Percentiles rank a stretch among this genome's conserved stretches.
Conservation (phyloP, 495 filamentous ascomycete genomes). For the Gamarada debralockiae region DNA sequence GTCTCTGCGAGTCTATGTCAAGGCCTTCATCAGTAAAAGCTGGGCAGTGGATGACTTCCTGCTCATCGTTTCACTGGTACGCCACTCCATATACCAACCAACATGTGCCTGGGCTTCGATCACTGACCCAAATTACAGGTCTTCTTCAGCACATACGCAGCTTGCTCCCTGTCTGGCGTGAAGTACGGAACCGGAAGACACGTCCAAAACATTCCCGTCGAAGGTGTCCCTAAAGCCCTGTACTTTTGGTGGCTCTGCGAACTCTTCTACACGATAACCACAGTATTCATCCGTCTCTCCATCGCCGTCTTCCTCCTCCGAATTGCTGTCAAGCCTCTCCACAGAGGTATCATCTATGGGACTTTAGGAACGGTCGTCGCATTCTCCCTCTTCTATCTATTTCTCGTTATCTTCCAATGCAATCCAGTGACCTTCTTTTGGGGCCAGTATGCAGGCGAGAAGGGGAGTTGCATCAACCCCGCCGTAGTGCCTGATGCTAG, state of each 20-base stretch:
- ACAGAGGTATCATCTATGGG: slow-evolving; percentile 33
- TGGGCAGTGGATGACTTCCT: slow-evolving; percentile 21
- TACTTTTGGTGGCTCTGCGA: slow-evolving; percentile 28
- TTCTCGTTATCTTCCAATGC: slow-evolving; percentile 38
- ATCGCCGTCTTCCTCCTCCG: slow-evolving; percentile 39
- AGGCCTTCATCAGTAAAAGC: slow-evolving; percentile 13
- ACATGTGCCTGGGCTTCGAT: background rate
- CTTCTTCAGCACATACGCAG: slow-evolving; percentile 12
- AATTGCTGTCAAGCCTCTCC: slow-evolving; percentile 26
- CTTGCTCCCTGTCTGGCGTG: slow-evolving; percentile 6
- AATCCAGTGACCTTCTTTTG: slow-evolving; percentile 35
- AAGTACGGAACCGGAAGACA: slow-evolving; percentile 19
- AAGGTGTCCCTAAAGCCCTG: slow-evolving; percentile 12
- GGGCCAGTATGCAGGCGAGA: slow-evolving; percentile 21
- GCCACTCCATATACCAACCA: no score
- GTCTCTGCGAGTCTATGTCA: slow-evolving; percentile 19
- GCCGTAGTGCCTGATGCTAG: slow-evolving; percentile 25
- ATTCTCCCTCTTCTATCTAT: slow-evolving; percentile 32
- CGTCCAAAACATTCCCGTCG: slow-evolving; percentile 2
- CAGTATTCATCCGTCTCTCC: slow-evolving; percentile 33
- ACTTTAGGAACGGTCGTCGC: slow-evolving; percentile 21
- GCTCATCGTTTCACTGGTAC: slow-evolving; percentile 16
- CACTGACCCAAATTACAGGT: slow-evolving; percentile 7
- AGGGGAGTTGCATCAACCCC: slow-evolving; percentile 31
- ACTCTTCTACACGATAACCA: slow-evolving; percentile 31